Conservation (phyloP, 352 stramenopile genomes). For the Phytopythium vexans region DNA sequence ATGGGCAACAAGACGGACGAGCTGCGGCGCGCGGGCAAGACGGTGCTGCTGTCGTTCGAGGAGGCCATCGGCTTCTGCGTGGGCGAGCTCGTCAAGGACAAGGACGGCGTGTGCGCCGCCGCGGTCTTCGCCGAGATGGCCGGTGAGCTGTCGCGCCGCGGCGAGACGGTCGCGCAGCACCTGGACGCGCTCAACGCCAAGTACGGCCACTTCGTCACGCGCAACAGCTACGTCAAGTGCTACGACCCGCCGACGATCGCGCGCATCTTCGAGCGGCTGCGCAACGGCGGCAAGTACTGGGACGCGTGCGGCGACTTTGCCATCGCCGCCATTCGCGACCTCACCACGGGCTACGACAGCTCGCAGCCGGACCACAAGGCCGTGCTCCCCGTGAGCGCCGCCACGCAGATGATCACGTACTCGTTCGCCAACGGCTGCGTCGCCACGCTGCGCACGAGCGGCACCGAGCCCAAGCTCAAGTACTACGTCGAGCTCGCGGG, state of each 20-base stretch:
- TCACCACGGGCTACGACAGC: slow-evolving; percentile 88
- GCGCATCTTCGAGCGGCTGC: slow-evolving; percentile 90
- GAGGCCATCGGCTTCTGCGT: slow-evolving; percentile 99
- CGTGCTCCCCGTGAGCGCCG: slow-evolving; percentile 89
- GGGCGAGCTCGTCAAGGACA: slow-evolving; percentile 96
- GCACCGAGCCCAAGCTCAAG: slow-evolving; percentile 99
- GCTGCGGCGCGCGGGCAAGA: slow-evolving; percentile 83
- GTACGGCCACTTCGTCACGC: slow-evolving; percentile 96
- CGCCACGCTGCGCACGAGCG: slow-evolving; percentile 95
- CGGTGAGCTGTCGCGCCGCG: slow-evolving; percentile 52
- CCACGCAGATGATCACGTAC: slow-evolving; percentile 97
- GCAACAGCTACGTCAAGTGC: slow-evolving; percentile 98
- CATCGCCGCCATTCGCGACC: slow-evolving; percentile 82
- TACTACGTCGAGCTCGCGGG: slow-evolving; percentile 96
- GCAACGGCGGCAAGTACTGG: slow-evolving; percentile 89
- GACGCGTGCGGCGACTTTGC: slow-evolving; percentile 73
- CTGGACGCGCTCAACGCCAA: slow-evolving; percentile 89
- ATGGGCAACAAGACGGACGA: slow-evolving; percentile 92
- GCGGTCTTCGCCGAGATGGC: slow-evolving; percentile 91
- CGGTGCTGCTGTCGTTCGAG: slow-evolving; percentile 96
- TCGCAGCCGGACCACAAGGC: slow-evolving; percentile 86
- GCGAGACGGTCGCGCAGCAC: slow-evolving; percentile 65
- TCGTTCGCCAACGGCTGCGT: slow-evolving; percentile 95
- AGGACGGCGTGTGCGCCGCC: slow-evolving; percentile 95
- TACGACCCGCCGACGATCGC: slow-evolving; percentile 86